Base-by-base conservation (phyloP, 345 rosid genomes). In the Dipteronia dyeriana region DNA sequence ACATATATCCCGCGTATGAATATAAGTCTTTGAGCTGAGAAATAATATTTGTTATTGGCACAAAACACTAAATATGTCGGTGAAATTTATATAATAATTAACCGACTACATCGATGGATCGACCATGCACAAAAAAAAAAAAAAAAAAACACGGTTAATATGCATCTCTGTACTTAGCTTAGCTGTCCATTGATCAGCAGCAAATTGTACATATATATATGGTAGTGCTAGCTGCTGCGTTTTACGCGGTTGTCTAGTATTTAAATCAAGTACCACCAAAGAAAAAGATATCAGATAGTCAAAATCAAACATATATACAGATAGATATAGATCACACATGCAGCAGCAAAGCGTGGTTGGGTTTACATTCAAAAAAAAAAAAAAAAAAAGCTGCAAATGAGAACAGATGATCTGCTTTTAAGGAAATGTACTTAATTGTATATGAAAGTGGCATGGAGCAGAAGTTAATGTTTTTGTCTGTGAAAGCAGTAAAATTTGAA, bases 41-140 rank as follows among this genome's bases (percentile, higher is more conserved):
- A 51, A 51, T 51, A 51, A 13, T 6, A 57, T 51, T 3, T 51
- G 0, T 51, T 13, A 13, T 14, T 7, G 62, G 70, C 77, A 63
- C 77, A 49, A 13, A 65, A 64, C 31, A 65, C 70, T 4, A 47
- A 49, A n/a, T 3, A 9, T 51, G 70, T 51, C 78, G 78, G 78
- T 65, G 78, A 29, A 19, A 43, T 70, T 61, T 45, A 17, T 61
- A 59, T 3, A 39, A 59, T 3, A 39, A 34, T 41, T 25, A 68
- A 19, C 13, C 53, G 74, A 45, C 26, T 3, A 25, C 1, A 16
- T 49, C 7, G 26, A 26, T 26, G 1, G 26, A 26, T 26, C 29
- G 25, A 57, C 9, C 71, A 51, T 4, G 62, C 23, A 29, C n/a
- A 41, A 73, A 59, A 73, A 26, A 39, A 73, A 59, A 73, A 38